phyloP scores from a whole-genome alignment of 345 rosid genomes.

The Balakata baccata region DNA sequence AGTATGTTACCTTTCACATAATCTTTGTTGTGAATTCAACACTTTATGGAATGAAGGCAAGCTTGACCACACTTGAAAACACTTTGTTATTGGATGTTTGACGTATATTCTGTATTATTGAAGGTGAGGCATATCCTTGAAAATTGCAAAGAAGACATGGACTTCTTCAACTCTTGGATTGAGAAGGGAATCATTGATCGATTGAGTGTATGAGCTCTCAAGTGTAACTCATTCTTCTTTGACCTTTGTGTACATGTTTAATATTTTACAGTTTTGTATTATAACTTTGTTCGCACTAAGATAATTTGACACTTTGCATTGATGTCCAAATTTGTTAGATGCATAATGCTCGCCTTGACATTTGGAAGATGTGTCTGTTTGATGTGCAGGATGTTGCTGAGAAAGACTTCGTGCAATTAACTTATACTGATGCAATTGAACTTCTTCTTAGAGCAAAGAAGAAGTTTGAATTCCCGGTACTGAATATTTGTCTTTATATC shows the following conservation, averaged over 20 bases:
- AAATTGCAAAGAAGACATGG: conserved; percentile 98
- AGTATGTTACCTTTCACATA: conserved; percentile 77
- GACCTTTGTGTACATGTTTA: conserved; percentile 13
- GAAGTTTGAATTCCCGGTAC: conserved; percentile 93
- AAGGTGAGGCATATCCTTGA: conserved; percentile 87
- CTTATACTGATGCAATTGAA: conserved; percentile 82
- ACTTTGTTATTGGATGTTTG: conserved; percentile 10
- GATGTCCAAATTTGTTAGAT: background rate
- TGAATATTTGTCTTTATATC: conserved; percentile 1
- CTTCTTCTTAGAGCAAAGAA: conserved; percentile 75
- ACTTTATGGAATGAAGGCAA: conserved; percentile 14
- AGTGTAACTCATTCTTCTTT: conserved; percentile 27
- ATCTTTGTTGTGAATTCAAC: conserved; percentile 27
- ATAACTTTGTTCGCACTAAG: background rate
- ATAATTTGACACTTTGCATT: background rate
- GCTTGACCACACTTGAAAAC: background rate
- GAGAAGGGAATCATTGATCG: conserved; percentile 92
- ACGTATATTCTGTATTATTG: conserved; percentile 21
- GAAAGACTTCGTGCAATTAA: conserved; percentile 83
- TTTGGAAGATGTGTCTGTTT: conserved; percentile 13
- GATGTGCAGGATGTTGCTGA: conserved; percentile 69
- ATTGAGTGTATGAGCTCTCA: conserved; percentile 62
- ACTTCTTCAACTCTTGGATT: conserved; percentile 92
- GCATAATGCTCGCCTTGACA: background rate
- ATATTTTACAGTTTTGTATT: background rate